phyloP scores from a whole-genome alignment of 2,329 filamentous ascomycete species.

The Alternaria hordeiaustralica region DNA sequence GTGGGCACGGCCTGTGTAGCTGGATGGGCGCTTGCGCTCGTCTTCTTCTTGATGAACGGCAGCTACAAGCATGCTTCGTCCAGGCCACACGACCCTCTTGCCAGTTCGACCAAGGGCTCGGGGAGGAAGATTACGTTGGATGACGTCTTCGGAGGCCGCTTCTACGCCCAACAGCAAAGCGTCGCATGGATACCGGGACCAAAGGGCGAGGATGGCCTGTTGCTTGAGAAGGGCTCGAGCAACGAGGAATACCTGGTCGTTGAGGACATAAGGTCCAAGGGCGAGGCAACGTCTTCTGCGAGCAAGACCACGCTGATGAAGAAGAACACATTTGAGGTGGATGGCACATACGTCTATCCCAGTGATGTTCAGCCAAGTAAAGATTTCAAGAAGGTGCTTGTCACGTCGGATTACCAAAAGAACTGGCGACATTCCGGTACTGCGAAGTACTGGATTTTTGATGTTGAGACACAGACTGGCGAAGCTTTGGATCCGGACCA shows the following conservation, averaged over 20 bases:
- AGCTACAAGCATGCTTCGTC: conserved; percentile 70
- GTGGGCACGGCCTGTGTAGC: conserved; percentile 66
- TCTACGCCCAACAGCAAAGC: conserved; percentile 67
- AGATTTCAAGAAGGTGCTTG: conserved; percentile 83
- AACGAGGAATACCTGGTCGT: conserved; percentile 78
- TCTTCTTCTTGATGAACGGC: conserved; percentile 69
- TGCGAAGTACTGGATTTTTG: conserved; percentile 88
- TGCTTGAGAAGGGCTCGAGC: conserved; percentile 74
- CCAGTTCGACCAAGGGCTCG: conserved; percentile 65
- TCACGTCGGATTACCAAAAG: conserved; percentile 73
- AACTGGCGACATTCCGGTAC: conserved; percentile 93
- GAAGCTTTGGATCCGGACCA: conserved; percentile 78
- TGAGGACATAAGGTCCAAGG: conserved; percentile 75
- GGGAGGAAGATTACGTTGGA: conserved; percentile 77
- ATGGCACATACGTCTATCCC: conserved; percentile 63
- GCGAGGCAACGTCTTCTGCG: conserved; percentile 47
- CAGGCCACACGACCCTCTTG: conserved; percentile 71
- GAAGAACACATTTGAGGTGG: conserved; percentile 65
- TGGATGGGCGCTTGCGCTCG: conserved; percentile 72
- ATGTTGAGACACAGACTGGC: conserved; percentile 79
- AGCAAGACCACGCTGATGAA: conserved; percentile 78
- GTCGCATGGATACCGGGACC: conserved; percentile 81
- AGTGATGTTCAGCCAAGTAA: conserved; percentile 75
- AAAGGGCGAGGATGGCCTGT: conserved; percentile 79
- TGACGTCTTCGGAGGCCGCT: conserved; percentile 71